Evolutionary conservation across 768 basidiomycete species (phyloP).

Genomic region (Cystofilobasidium capitatum): DNA sequence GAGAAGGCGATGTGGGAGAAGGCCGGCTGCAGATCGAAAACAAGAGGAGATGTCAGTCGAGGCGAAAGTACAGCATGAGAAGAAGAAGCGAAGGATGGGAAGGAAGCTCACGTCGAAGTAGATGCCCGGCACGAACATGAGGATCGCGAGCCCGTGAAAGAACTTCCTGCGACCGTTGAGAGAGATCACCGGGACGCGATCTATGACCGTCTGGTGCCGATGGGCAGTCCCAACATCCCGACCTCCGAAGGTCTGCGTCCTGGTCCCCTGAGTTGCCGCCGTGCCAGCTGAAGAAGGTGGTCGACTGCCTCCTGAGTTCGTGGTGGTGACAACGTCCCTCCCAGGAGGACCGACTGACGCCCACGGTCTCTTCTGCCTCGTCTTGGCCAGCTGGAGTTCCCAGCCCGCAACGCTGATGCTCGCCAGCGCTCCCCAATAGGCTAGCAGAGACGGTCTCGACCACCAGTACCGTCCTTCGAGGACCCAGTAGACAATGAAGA

Average conservation of each 20-base stretch:
- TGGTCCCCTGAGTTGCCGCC: background rate
- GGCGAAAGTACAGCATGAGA: background rate
- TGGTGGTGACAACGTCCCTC: background rate
- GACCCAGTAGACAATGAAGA: constrained; percentile 71
- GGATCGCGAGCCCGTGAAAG: constrained; percentile 89
- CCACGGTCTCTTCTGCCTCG: constrained; percentile 53
- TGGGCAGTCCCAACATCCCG: background rate
- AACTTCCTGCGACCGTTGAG: constrained; percentile 90
- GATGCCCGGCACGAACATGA: constrained; percentile 94
- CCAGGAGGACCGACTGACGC: constrained; percentile 5
- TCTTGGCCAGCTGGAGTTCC: constrained; percentile 78
- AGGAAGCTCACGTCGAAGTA: constrained; percentile 66
- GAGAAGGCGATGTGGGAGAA: constrained; percentile 93
- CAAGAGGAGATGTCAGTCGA: constrained; percentile 14
- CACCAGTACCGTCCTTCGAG: constrained; percentile 57
- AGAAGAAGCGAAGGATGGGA: background rate
- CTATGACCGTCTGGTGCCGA: constrained; percentile 39
- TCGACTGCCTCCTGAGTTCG: background rate
- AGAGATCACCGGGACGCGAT: constrained; percentile 76
- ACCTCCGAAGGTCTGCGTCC: background rate
- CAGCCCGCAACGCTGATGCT: constrained; percentile 84
- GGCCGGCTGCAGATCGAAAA: constrained; percentile 58
- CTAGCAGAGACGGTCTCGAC: constrained; percentile 66
- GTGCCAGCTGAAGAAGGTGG: background rate
- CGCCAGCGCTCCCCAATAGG: constrained; percentile 75